A percentile compares a stretch with the other conserved stretches of the same genome.
These are phyloP conservation scores for Lactarius hengduanensis DNA, from an alignment of 768 basidiomycete genomes.

Conservation along the genomic window DNA sequence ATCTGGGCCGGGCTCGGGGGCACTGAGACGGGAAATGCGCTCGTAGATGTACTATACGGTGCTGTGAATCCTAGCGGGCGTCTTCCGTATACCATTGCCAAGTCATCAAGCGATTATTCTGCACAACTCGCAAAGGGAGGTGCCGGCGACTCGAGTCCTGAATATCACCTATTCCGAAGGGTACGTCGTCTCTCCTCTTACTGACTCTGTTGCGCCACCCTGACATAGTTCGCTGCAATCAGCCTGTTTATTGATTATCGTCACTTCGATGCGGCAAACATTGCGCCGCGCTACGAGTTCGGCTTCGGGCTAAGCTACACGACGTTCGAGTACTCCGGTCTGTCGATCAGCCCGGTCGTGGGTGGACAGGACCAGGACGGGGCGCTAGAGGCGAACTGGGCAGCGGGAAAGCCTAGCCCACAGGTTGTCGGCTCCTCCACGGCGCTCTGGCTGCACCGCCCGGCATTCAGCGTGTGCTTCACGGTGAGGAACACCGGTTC, in stretches of 20 bases:
- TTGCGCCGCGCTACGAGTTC: neutral
- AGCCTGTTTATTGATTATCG: neutral
- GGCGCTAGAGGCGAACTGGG: conserved; percentile 52
- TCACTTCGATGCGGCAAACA: neutral
- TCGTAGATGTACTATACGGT: conserved; percentile 78
- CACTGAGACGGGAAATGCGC: conserved; percentile 60
- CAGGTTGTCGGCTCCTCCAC: conserved; percentile 56
- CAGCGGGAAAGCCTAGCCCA: conserved; percentile 53
- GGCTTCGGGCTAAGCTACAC: neutral
- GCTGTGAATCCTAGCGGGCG: conserved; percentile 69
- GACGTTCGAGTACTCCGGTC: conserved; percentile 36
- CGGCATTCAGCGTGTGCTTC: conserved; percentile 62
- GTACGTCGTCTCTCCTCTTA: conserved; percentile 30
- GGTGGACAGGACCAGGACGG: conserved; percentile 38
- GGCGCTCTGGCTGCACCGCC: conserved; percentile 34
- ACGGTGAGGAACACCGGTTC: conserved; percentile 49
- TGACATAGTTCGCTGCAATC: too few species aligned
- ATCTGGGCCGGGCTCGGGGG: conserved; percentile 49
- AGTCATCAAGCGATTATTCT: conserved; percentile 38
- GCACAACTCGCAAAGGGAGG: neutral
- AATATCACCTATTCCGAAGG: conserved; percentile 29
- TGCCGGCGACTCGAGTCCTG: conserved; percentile 1
- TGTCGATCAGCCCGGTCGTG: conserved; percentile 47
- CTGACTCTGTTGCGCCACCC: too few species aligned
- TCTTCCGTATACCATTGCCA: conserved; percentile 66